These are phyloP conservation scores for Kodamaea ohmeri DNA, from an alignment of 1,139 yeast genomes.

Conservation along the genomic window DNA sequence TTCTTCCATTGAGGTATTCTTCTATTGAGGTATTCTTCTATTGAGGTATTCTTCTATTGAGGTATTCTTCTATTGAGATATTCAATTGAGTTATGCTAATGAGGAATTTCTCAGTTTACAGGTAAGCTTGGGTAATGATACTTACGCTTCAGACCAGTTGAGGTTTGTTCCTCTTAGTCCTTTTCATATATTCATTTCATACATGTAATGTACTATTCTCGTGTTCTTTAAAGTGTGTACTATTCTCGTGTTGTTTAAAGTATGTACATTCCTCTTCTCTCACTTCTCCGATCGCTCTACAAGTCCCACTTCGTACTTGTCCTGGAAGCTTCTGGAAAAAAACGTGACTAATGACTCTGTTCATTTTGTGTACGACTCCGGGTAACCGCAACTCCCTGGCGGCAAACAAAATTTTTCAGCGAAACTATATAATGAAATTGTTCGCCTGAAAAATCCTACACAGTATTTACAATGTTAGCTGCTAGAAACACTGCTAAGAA, in stretches of 20 bases:
- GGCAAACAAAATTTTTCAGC: slow-evolving; percentile 16
- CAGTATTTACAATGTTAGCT: slow-evolving; percentile 35
- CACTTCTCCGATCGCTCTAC: no score
- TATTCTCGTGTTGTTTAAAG: background rate
- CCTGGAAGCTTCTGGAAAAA: slow-evolving; percentile 12
- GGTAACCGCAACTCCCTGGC: slow-evolving; percentile 13
- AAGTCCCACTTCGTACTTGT: no score
- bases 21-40: no score
- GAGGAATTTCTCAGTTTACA: no score
- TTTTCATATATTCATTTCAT: background rate
- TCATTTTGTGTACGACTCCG: slow-evolving; percentile 9
- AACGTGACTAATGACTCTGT: slow-evolving; percentile 5
- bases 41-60: no score
- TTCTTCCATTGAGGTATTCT: no score
- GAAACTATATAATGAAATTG: slow-evolving; percentile 6
- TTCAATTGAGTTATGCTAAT: no score
- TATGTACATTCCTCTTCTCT: background rate
- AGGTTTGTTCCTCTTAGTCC: background rate
- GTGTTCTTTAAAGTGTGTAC: no score
- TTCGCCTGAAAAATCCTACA: slow-evolving; percentile 3
- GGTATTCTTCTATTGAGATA: no score
- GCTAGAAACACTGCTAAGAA: slow-evolving; percentile 44
- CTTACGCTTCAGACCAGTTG: background rate
- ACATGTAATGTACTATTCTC: background rate
- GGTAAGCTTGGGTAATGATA: background rate